phyloP scores from a whole-genome alignment of 2,329 filamentous ascomycete species.

The Setomelanomma holmii region DNA sequence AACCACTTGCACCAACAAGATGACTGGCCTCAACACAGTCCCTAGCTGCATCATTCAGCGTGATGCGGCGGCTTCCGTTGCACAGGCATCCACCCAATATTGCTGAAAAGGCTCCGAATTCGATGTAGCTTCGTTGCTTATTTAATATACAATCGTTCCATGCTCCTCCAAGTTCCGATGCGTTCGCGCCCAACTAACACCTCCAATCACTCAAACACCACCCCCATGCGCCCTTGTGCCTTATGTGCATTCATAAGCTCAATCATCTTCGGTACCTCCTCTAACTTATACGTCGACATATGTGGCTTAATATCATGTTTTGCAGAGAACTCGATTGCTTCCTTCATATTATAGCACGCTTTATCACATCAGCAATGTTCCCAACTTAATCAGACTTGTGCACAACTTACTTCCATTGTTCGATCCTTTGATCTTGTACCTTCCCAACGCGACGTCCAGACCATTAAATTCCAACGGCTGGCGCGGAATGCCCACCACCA shows the following conservation, averaged over 20 bases:
- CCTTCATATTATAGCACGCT: constrained; percentile 47
- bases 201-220: constrained; percentile 29
- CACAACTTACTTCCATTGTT: constrained; percentile 44
- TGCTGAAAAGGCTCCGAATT: too few species aligned
- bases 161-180: too few species aligned
- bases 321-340: constrained; percentile 42
- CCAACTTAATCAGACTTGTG: background rate
- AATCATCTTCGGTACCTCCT: constrained; percentile 45
- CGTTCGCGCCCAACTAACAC: background rate
- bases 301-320: constrained; percentile 44
- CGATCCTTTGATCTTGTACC: constrained; percentile 36
- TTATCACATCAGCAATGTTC: constrained; percentile 41
- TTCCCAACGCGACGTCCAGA: constrained; percentile 39
- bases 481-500: constrained; percentile 44
- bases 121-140: too few species aligned
- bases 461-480: constrained; percentile 41
- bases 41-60: too few species aligned
- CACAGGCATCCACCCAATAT: too few species aligned
- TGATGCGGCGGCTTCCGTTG: too few species aligned
- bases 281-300: constrained; percentile 35
- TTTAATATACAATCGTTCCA: background rate
- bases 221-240: constrained; percentile 40
- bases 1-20: too few species aligned
- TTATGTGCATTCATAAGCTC: constrained; percentile 43
- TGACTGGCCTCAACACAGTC: too few species aligned